These are phyloP conservation scores for Kwoniella sp. DNA, from an alignment of 768 basidiomycete genomes.

Conservation along the genomic window DNA sequence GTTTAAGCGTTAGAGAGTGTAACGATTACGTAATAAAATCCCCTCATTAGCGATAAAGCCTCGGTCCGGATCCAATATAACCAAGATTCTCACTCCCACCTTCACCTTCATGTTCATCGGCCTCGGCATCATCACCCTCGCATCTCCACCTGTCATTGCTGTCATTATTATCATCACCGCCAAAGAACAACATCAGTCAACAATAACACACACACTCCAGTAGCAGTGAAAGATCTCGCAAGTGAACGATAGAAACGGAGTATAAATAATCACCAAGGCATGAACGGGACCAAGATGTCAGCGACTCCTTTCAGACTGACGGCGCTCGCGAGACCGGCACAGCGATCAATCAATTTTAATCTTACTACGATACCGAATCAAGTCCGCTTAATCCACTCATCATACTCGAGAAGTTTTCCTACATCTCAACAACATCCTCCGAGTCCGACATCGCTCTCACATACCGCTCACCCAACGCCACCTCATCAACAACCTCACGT, in stretches of 20 bases:
- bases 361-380: not conserved
- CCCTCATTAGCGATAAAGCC: no score
- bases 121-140: conserved; percentile 5
- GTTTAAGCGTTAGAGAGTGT: not conserved
- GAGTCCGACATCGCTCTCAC: not conserved
- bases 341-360: not conserved
- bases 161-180: no score
- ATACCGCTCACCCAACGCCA: not conserved
- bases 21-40: not conserved
- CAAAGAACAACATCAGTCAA: no score
- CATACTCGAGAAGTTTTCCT: not conserved
- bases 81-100: not conserved
- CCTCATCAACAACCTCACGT: not conserved
- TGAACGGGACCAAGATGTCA: not conserved
- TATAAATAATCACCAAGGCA: no score
- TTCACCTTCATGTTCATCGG: conserved; percentile 4
- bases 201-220: no score
- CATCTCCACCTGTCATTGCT: no score
- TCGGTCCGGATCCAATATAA: not conserved
- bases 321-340: not conserved
- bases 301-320: not conserved
- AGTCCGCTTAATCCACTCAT: not conserved
- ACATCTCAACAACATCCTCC: not conserved
- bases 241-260: no score
- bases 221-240: no score